Evolutionary conservation across 2,329 filamentous ascomycete genomes (phyloP).

Genomic region (Colletotrichum caudatum): DNA sequence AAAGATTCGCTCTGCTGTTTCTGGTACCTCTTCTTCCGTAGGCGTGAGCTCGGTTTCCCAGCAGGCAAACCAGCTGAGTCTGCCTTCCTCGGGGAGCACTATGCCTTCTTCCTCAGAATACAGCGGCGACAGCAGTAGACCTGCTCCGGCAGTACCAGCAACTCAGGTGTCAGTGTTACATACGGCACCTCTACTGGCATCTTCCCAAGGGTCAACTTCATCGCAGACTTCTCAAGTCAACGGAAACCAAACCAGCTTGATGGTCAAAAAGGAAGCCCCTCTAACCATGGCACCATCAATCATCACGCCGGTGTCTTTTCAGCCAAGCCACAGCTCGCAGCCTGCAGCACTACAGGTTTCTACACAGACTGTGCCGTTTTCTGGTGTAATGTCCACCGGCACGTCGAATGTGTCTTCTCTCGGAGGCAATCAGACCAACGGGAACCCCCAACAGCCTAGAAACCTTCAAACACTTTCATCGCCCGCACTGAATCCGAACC

Average conservation of each 20-base stretch:
- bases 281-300: too few relatives aligned
- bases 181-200: neutral
- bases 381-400: neutral
- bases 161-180: neutral
- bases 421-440: neutral
- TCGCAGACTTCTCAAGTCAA: neutral
- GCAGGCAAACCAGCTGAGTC: neutral
- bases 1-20: fast-evolving
- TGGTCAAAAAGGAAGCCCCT: neutral
- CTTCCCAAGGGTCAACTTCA: neutral
- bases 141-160: neutral
- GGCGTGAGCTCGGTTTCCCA: too few relatives aligned
- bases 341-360: neutral
- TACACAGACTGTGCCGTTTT: neutral
- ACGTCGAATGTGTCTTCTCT: neutral
- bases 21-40: neutral
- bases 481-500: neutral
- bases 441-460: fast-evolving
- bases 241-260: neutral
- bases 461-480: neutral
- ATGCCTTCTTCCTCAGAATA: neutral
- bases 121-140: too few relatives aligned
- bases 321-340: neutral
- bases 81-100: neutral
- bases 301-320: neutral